Evolutionary conservation across 257 asterid genomes (phyloP).

Genomic region (Anisodus acutangulus): DNA sequence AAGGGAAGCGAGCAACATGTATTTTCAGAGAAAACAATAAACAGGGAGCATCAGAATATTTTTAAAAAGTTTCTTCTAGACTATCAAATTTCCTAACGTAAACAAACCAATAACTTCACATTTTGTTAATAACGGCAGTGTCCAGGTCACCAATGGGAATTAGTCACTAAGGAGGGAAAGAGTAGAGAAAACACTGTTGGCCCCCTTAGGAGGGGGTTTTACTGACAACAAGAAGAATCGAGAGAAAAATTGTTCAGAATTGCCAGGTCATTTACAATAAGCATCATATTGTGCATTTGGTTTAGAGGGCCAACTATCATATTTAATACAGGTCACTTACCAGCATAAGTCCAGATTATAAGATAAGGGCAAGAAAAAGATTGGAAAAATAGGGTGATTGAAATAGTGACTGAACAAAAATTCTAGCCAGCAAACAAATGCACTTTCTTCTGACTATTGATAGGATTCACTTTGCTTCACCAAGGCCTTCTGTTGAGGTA

Average conservation of each 20-base stretch:
- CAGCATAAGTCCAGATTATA: neutral
- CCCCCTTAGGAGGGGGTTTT: neutral
- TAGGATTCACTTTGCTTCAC: too few relatives aligned
- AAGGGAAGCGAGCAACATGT: neutral
- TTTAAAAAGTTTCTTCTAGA: conserved; percentile 4
- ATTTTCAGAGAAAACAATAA: conserved; percentile 9
- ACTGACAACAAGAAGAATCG: neutral
- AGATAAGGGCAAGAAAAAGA: neutral
- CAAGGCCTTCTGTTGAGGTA: too few relatives aligned
- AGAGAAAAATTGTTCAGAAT: neutral
- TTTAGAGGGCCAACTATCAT: neutral
- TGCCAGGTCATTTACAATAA: neutral
- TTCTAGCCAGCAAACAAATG: neutral
- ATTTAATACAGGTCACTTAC: neutral
- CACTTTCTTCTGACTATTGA: neutral
- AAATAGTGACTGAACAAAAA: neutral
- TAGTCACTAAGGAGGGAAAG: too few relatives aligned
- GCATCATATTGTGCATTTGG: neutral
- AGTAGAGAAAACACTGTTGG: too few relatives aligned
- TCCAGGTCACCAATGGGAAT: neutral
- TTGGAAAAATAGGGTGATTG: neutral
- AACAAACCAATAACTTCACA: neutral
- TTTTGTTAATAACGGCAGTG: neutral
- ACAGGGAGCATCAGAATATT: neutral
- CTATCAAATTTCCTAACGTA: neutral